Percentiles rank a stretch among this genome's conserved stretches.
These are phyloP conservation scores for Anacardium occidentale DNA, from an alignment of 345 rosid species.

Conservation along the genomic window DNA sequence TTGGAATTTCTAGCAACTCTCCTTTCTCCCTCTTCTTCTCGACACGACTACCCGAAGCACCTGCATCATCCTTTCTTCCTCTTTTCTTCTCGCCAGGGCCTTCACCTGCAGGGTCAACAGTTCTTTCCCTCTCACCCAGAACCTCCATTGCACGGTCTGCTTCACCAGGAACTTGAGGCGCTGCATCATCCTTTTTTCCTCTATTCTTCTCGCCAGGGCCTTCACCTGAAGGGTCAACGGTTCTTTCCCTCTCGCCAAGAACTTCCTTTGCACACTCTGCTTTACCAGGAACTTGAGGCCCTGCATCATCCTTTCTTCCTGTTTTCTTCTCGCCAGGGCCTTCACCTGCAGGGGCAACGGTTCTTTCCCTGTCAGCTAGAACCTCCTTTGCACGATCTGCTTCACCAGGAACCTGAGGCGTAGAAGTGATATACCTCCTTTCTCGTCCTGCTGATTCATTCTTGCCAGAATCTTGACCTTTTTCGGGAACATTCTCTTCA, in stretches of 20 bases:
- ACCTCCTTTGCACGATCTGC: neutral
- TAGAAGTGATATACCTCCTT: neutral
- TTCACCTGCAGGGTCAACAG: neutral
- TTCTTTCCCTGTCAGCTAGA: neutral
- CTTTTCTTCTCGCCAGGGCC: neutral
- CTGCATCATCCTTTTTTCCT: neutral
- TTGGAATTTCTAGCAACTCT: slow-evolving; percentile 17
- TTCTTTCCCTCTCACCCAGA: neutral
- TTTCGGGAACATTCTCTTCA: neutral
- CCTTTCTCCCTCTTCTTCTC: neutral
- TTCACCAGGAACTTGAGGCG: neutral
- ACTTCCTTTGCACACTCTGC: neutral
- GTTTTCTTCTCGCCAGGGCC: neutral
- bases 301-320: neutral
- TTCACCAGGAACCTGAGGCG: neutral
- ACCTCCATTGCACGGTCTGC: neutral
- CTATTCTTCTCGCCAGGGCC: neutral
- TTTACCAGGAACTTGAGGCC: neutral
- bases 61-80: neutral
- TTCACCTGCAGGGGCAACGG: neutral
- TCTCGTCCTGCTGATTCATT: neutral
- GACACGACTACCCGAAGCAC: slow-evolving; percentile 1
- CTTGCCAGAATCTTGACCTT: neutral
- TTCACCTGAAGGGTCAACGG: neutral
- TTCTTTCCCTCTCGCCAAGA: neutral